Evolutionary conservation across 2,329 filamentous ascomycete species (phyloP), one percentile per base, ranked within the genome.

Genomic region (Aspergillus quadricinctus): DNA sequence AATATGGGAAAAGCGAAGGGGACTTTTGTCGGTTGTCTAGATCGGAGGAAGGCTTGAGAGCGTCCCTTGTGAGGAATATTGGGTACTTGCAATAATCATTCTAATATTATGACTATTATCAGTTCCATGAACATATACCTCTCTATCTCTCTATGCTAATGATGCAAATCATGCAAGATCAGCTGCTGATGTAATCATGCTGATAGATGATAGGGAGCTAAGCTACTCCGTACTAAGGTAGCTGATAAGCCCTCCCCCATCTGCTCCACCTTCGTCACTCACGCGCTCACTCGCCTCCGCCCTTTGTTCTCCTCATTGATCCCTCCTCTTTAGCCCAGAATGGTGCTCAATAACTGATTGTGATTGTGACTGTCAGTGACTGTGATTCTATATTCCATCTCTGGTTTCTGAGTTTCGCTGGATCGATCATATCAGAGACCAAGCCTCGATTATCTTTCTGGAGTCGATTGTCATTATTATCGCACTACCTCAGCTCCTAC

Each of bases 341-440:
- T 57, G 56, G 59, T 50, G 29, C 27, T 61, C 57, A 60, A 57
- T 61, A 58, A 48, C 4, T 27, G 11, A 31, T 21, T 43, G 25
- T 21, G 52, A 41, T 41, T 35, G 31, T 35, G 23, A 23, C 23
- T 23, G 4, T n/a, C n/a, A n/a, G n/a, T 25, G 8, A 52, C 17
- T 43, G 25, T 6, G 43, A 25, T 41, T 40, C 37, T 14, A 19
- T 10, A 28, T 25, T 31, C 27, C 23, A 37, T 14, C 27, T 21
- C 19, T 25, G 19, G 27, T 48, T 17, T 29, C 49, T 45, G 27
- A 40, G 14, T n/a, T 9, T 35, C 19, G 40, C 28, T 53, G 19
- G 43, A 46, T 23, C 31, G 31, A 37, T 46, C 11, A 27, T 14
- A 9, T 23, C 43, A 11, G 23, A 23, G 21, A 46, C 25, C 43